These are phyloP conservation scores for Alternaria hordeiaustralica DNA, from an alignment of 2,329 filamentous ascomycete genomes.

Conservation along the genomic window DNA sequence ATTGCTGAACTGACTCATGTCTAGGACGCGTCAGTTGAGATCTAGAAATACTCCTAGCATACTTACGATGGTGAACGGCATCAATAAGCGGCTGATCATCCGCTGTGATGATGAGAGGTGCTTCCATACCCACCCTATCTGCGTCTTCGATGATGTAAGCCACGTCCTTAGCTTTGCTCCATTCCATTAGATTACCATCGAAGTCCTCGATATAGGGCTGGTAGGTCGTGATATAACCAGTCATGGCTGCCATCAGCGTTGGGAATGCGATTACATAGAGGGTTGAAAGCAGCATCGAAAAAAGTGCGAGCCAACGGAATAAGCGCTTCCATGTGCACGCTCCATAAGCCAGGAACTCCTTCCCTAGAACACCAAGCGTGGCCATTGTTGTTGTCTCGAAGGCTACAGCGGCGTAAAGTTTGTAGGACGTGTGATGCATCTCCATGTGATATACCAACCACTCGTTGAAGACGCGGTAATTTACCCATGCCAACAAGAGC, in stretches of 20 bases:
- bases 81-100: constrained; percentile 15
- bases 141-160: constrained; percentile 25
- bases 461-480: constrained; percentile 49
- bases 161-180: constrained; percentile 21
- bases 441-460: constrained; percentile 47
- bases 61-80: constrained; percentile 26
- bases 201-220: constrained; percentile 37
- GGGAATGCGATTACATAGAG: constrained; percentile 46
- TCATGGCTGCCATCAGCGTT: constrained; percentile 49
- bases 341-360: constrained; percentile 36
- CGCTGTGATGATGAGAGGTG: constrained; percentile 18
- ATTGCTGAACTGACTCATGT: neutral
- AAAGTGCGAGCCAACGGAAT: constrained; percentile 43
- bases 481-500: constrained; percentile 39
- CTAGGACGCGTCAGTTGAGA: neutral
- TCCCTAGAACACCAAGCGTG: constrained; percentile 41
- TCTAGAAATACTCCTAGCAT: neutral
- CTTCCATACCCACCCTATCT: constrained; percentile 23
- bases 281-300: constrained; percentile 40
- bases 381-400: constrained; percentile 37
- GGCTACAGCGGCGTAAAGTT: constrained; percentile 37
- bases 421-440: constrained; percentile 37
- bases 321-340: constrained; percentile 30
- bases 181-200: constrained; percentile 34
- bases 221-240: constrained; percentile 46